These are phyloP conservation scores for Narthecium ossifragum DNA, from an alignment of 106 monocot genomes.

Conservation along the genomic window DNA sequence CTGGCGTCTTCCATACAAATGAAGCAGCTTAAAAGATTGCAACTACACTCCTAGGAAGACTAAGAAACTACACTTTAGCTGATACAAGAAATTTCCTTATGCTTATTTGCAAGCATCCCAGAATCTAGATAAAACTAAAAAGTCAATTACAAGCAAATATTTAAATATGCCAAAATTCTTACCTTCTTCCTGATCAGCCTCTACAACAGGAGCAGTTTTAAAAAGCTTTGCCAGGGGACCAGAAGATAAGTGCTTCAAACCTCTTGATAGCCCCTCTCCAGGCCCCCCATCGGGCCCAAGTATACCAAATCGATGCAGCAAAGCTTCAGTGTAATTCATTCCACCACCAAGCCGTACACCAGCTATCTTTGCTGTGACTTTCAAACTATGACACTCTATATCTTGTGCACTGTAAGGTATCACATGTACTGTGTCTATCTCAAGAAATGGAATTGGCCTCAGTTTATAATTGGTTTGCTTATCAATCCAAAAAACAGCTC, in stretches of 20 bases:
- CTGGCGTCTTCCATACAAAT: too few relatives aligned
- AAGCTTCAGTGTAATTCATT: constrained; percentile 85
- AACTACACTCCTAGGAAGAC: too few relatives aligned
- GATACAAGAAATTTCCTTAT: too few relatives aligned
- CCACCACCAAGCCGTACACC: constrained; percentile 96
- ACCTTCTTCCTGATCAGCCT: constrained; percentile 31
- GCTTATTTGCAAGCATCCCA: too few relatives aligned
- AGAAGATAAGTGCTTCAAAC: constrained; percentile 73
- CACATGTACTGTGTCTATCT: constrained; percentile 61
- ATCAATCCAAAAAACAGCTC: constrained; percentile 89
- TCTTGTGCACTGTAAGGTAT: constrained; percentile 75
- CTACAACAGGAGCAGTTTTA: constrained; percentile 42
- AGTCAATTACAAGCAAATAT: background rate
- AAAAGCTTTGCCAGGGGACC: constrained; percentile 91
- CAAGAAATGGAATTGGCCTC: constrained; percentile 55
- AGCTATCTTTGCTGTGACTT: constrained; percentile 46
- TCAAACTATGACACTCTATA: constrained; percentile 83
- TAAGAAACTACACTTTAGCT: too few relatives aligned
- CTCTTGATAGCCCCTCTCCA: constrained; percentile 72
- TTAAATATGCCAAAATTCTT: constrained; percentile 12
- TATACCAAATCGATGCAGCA: constrained; percentile 92
- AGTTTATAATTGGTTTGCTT: constrained; percentile 16
- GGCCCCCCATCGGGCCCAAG: constrained; percentile 92
- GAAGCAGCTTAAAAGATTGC: too few relatives aligned
- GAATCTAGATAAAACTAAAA: too few relatives aligned